Percentiles rank a stretch among this genome's conserved stretches.
Evolutionary conservation across 2,329 filamentous ascomycete species (phyloP).

Genomic region (Fusarium annulatum): DNA sequence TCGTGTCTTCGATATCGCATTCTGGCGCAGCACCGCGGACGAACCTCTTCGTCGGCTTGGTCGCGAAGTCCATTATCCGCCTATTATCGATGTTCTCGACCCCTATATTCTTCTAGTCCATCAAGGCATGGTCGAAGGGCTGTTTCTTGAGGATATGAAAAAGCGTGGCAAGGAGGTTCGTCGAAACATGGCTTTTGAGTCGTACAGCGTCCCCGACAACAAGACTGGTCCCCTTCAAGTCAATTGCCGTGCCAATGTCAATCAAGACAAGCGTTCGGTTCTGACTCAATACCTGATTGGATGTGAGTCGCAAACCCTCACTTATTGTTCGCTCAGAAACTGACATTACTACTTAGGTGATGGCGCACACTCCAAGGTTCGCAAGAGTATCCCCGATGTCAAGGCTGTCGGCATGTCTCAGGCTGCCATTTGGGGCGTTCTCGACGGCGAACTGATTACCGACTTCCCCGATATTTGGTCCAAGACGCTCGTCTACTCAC

Average conservation of each 20-base stretch:
- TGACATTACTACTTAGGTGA: conserved; percentile 60
- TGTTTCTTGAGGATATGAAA: conserved; percentile 76
- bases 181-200: conserved; percentile 72
- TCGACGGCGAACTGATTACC: conserved; percentile 77
- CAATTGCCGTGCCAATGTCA: conserved; percentile 64
- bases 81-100: conserved; percentile 66
- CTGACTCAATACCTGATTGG: conserved; percentile 74
- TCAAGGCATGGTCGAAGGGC: conserved; percentile 79
- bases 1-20: conserved; percentile 78
- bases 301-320: conserved; percentile 57
- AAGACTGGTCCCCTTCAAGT: conserved; percentile 59
- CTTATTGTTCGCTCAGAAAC: neutral
- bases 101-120: conserved; percentile 71
- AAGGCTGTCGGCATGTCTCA: conserved; percentile 67
- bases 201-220: conserved; percentile 60
- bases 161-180: conserved; percentile 72
- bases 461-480: conserved; percentile 82
- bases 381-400: conserved; percentile 69
- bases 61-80: conserved; percentile 76
- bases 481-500: conserved; percentile 76
- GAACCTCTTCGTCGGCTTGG: conserved; percentile 68
- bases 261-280: conserved; percentile 61
- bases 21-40: conserved; percentile 70
- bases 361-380: conserved; percentile 77
- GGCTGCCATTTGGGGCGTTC: conserved; percentile 73